Conservation (phyloP, 73 alveolate species). For the Paramecium octaurelia region DNA sequence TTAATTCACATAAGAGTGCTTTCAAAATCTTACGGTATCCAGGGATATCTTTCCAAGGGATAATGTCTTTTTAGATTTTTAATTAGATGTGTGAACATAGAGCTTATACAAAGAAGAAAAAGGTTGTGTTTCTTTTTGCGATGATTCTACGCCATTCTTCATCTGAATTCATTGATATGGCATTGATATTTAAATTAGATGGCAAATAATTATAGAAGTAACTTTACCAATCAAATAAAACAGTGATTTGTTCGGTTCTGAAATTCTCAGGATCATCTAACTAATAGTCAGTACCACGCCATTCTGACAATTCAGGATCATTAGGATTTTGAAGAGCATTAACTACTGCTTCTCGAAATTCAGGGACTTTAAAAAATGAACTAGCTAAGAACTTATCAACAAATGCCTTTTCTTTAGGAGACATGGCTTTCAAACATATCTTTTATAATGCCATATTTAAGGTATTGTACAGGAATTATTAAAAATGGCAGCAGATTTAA, state of each 20-base stretch:
- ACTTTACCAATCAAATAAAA: conserved; percentile 28
- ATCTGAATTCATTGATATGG: background rate
- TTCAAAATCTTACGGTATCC: conserved; percentile 24
- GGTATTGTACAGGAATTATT: background rate
- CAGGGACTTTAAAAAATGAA: conserved; percentile 20
- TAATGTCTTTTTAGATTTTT: background rate
- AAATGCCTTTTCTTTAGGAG: background rate
- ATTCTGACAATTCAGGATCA: conserved; percentile 29
- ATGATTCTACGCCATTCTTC: background rate
- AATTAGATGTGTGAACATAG: background rate
- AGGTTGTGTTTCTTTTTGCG: background rate
- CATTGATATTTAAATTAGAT: background rate
- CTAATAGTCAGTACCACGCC: conserved; percentile 18
- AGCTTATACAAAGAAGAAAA: background rate
- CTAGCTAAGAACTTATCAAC: background rate
- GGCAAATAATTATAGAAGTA: conserved; percentile 40
- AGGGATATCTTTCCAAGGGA: conserved; percentile 35
- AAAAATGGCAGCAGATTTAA: background rate
- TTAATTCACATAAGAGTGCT: conserved; percentile 10
- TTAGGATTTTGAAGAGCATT: background rate
- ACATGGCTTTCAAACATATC: background rate
- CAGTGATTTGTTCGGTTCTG: background rate
- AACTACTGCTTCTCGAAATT: conserved; percentile 3
- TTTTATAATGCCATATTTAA: background rate
- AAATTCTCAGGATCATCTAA: background rate